phyloP scores from a whole-genome alignment of 2,329 filamentous ascomycete genomes.

The Septoria linicola region DNA sequence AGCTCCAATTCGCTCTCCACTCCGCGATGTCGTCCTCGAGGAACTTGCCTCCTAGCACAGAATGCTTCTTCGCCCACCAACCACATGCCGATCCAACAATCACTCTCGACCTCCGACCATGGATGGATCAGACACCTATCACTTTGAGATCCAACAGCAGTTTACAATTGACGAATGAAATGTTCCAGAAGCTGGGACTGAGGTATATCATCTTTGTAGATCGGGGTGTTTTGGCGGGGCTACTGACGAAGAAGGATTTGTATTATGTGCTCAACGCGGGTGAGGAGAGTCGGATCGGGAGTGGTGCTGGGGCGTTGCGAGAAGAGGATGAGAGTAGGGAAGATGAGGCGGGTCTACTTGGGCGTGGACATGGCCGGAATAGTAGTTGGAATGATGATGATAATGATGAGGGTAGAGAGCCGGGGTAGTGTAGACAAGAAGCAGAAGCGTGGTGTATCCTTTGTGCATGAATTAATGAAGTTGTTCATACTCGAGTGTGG shows the following conservation, averaged over 20 bases:
- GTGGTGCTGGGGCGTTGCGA: conserved; percentile 38
- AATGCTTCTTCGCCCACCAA: conserved; percentile 81
- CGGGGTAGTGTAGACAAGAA: background rate
- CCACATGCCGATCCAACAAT: conserved; percentile 73
- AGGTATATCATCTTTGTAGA: conserved; percentile 88
- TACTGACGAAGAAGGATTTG: conserved; percentile 96
- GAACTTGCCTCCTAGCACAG: conserved; percentile 66
- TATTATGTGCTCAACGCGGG: conserved; percentile 88
- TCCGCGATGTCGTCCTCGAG: conserved; percentile 57
- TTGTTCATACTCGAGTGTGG: too few relatives aligned
- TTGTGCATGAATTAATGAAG: too few relatives aligned
- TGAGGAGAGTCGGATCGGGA: conserved; percentile 37
- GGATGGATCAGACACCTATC: conserved; percentile 99
- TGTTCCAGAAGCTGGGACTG: conserved; percentile 92
- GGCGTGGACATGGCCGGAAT: background rate
- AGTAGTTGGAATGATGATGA: conserved; percentile 2
- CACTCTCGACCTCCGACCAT: conserved; percentile 84
- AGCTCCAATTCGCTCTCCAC: conserved; percentile 78
- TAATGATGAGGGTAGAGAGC: background rate
- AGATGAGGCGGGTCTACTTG: conserved; percentile 44
- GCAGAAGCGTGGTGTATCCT: too few relatives aligned
- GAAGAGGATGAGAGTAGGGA: conserved; percentile 39
- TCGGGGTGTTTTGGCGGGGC: conserved; percentile 73
- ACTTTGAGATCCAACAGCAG: conserved; percentile 75
- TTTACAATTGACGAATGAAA: conserved; percentile 80